phyloP scores from a whole-genome alignment of 2,329 filamentous ascomycete species.

The Cercospora beticola region DNA sequence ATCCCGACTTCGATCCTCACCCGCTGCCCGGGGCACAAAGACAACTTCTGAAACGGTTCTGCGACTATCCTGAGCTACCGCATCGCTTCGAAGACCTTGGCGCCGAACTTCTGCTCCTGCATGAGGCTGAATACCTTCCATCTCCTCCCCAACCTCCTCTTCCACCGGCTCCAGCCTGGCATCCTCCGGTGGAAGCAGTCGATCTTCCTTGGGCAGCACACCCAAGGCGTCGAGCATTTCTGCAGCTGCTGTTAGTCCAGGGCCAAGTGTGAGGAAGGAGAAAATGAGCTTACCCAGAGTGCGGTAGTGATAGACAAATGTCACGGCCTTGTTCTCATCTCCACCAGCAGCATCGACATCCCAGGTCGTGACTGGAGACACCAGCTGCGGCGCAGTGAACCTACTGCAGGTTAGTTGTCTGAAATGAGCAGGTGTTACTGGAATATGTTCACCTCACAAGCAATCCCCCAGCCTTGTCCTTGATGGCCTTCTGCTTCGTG shows the following conservation, averaged over 20 bases:
- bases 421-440: background rate
- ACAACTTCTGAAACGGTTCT: background rate
- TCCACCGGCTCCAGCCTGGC: background rate
- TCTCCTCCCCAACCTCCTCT: background rate
- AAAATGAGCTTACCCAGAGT: conserved; percentile 6
- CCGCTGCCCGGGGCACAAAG: background rate
- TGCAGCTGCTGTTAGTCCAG: background rate
- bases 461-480: conserved; percentile 9
- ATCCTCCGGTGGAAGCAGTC: background rate
- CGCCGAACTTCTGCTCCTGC: background rate
- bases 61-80: background rate
- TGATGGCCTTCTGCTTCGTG: conserved; percentile 1
- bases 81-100: background rate
- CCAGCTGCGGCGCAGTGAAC: conserved; percentile 1
- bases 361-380: conserved; percentile 2
- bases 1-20: background rate
- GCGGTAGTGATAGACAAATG: conserved; percentile 11
- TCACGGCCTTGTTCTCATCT: conserved; percentile 1
- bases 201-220: conserved; percentile 10
- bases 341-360: conserved; percentile 4
- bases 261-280: background rate
- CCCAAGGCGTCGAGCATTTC: conserved; percentile 14
- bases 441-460: conserved; percentile 1
- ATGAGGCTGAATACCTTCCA: background rate
- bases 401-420: background rate